These are phyloP conservation scores for Allantophomopsis lycopodina DNA, from an alignment of 2,329 filamentous ascomycete species.

Conservation along the genomic window DNA sequence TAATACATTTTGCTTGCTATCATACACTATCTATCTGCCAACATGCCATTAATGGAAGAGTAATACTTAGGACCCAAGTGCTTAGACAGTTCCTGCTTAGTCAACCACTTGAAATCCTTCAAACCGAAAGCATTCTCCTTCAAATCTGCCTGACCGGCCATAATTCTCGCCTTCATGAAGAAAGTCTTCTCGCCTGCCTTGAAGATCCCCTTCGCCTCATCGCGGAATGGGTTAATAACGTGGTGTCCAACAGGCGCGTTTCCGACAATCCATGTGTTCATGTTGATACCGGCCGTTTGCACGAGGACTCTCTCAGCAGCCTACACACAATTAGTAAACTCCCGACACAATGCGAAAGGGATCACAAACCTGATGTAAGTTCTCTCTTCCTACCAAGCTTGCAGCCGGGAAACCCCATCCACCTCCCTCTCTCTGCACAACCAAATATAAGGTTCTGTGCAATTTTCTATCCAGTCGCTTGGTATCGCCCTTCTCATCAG, in stretches of 20 bases:
- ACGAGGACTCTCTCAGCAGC: constrained; percentile 68
- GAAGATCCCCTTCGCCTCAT: constrained; percentile 28
- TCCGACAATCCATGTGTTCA: constrained; percentile 98
- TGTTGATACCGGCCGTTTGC: constrained; percentile 73
- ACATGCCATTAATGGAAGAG: constrained; percentile 65
- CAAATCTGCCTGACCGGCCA: constrained; percentile 88
- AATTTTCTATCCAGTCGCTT: constrained; percentile 68
- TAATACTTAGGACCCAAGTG: constrained; percentile 58
- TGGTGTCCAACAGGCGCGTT: constrained; percentile 79
- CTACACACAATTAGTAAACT: constrained; percentile 29
- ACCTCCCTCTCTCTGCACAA: constrained; percentile 61
- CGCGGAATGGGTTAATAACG: constrained; percentile 34
- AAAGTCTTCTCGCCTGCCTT: constrained; percentile 69
- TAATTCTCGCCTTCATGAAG: constrained; percentile 91
- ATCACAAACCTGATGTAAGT: constrained; percentile 63
- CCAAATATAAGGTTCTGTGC: constrained; percentile 73
- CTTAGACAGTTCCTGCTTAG: constrained; percentile 71
- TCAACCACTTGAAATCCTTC: constrained; percentile 82
- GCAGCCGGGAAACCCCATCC: constrained; percentile 75
- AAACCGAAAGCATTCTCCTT: constrained; percentile 57
- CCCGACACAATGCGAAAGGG: neutral
- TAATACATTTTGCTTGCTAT: neutral
- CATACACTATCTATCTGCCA: constrained; percentile 52
- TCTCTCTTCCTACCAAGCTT: constrained; percentile 55
- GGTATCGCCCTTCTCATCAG: constrained; percentile 62